Conservation (phyloP, 176 grass and related monocot genomes). For the Puya raimondii region DNA sequence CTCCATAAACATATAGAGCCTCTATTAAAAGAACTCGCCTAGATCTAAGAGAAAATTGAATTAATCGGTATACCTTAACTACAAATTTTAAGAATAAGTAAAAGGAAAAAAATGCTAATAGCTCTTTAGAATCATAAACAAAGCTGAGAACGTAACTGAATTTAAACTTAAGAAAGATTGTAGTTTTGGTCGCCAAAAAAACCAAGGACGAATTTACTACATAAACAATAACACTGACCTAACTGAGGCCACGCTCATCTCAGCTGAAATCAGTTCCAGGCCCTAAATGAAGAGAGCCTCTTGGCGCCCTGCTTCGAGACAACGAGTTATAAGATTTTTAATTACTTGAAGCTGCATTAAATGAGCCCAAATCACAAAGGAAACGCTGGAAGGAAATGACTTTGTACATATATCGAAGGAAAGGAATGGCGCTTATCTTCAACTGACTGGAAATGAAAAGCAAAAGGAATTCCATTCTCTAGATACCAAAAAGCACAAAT, state of each 20-base stretch:
- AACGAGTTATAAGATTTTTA: slow-evolving; percentile 83
- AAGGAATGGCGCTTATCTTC: slow-evolving; percentile 40
- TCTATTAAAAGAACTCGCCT: too few species aligned
- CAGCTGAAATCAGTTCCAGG: slow-evolving; percentile 68
- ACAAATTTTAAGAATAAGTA: too few species aligned
- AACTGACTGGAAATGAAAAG: slow-evolving; percentile 35
- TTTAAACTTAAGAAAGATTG: slow-evolving; percentile 15
- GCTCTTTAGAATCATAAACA: not conserved
- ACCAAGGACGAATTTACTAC: slow-evolving; percentile 47
- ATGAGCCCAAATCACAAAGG: slow-evolving; percentile 57
- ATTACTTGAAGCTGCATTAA: slow-evolving; percentile 40
- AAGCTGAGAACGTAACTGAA: slow-evolving; percentile 3
- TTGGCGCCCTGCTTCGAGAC: slow-evolving; percentile 90
- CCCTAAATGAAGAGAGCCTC: slow-evolving; percentile 56
- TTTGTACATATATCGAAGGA: slow-evolving; percentile 25
- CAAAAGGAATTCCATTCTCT: slow-evolving; percentile 11
- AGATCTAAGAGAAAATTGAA: too few species aligned
- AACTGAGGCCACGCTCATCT: slow-evolving; percentile 55
- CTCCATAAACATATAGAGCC: too few species aligned
- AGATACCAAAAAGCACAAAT: not conserved
- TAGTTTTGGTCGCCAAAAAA: slow-evolving; percentile 36
- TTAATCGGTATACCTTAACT: too few species aligned
- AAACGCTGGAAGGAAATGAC: slow-evolving; percentile 30
- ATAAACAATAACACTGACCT: slow-evolving; percentile 85
- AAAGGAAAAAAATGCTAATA: not conserved